Evolutionary conservation across 2,329 filamentous ascomycete genomes (phyloP).

Genomic region (Macrophomina tecta): DNA sequence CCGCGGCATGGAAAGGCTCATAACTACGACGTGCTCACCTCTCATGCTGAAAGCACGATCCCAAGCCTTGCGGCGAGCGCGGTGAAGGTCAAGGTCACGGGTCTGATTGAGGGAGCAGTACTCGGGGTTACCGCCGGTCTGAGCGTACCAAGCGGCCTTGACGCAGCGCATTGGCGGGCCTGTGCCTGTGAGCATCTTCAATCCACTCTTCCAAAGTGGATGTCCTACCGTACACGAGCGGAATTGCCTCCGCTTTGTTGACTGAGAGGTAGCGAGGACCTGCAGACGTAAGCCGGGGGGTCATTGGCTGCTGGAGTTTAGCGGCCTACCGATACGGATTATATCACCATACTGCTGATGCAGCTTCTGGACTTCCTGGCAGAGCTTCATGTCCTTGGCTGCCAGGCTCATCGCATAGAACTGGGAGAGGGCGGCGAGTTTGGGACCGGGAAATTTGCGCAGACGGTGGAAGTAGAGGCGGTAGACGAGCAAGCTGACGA

Average conservation of each 20-base stretch:
- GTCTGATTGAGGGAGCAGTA: slow-evolving; percentile 35
- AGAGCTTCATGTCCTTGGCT: slow-evolving; percentile 9
- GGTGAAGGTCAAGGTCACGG: slow-evolving; percentile 40
- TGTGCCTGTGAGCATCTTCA: background rate
- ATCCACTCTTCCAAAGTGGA: too few relatives aligned
- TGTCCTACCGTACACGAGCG: background rate
- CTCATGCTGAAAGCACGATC: slow-evolving; percentile 42
- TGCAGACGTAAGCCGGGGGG: slow-evolving; percentile 38
- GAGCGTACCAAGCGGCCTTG: slow-evolving; percentile 31
- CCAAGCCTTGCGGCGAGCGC: slow-evolving; percentile 40
- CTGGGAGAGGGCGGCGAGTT: slow-evolving; percentile 11
- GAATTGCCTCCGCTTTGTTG: background rate
- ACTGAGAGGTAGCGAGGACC: slow-evolving; percentile 18
- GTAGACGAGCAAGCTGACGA: slow-evolving; percentile 37
- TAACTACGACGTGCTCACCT: background rate
- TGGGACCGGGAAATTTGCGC: slow-evolving; percentile 31
- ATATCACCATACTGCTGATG: slow-evolving; percentile 26
- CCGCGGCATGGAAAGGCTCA: background rate
- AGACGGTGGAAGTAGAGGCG: slow-evolving; percentile 50
- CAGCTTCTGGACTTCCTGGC: slow-evolving; percentile 25
- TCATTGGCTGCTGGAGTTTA: slow-evolving; percentile 36
- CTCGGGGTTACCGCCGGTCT: slow-evolving; percentile 30
- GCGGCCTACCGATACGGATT: slow-evolving; percentile 33
- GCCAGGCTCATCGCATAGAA: slow-evolving; percentile 15
- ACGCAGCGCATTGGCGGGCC: slow-evolving; percentile 47